phyloP scores from a whole-genome alignment of 441 rosid species.

The Populus trichocarpa region DNA sequence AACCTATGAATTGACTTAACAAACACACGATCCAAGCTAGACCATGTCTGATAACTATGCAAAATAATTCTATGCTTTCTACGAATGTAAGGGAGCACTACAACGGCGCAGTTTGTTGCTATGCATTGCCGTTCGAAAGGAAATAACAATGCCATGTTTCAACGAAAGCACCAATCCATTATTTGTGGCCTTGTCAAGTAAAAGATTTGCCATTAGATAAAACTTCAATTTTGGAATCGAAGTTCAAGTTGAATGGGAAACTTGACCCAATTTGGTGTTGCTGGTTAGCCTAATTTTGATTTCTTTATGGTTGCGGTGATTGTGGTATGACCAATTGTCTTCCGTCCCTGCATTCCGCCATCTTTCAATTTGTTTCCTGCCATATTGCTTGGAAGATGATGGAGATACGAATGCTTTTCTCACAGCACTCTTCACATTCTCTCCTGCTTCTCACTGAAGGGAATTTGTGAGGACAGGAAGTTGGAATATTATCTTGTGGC shows the following conservation, averaged over 20 bases:
- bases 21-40: too few relatives aligned
- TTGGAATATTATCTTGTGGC: slow-evolving; percentile 67
- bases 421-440: slow-evolving; percentile 18
- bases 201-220: neutral
- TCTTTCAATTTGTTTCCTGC: neutral
- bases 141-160: neutral
- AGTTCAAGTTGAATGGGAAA: neutral
- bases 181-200: neutral
- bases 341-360: neutral
- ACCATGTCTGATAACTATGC: too few relatives aligned
- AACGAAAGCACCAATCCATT: neutral
- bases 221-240: too few relatives aligned
- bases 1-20: too few relatives aligned
- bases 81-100: neutral
- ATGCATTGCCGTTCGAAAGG: neutral
- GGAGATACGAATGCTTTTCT: slow-evolving; percentile 7
- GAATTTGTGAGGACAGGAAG: slow-evolving; percentile 54
- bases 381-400: slow-evolving; percentile 8
- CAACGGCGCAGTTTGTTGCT: neutral
- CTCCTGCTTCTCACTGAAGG: slow-evolving; percentile 49
- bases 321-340: slow-evolving; percentile 1
- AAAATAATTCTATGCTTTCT: too few relatives aligned
- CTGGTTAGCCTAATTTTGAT: neutral
- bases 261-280: slow-evolving; percentile 9
- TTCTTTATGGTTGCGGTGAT: neutral